Evolutionary conservation across 2,329 filamentous ascomycete species (phyloP).

Genomic region (Teratosphaeriaceae sp.): DNA sequence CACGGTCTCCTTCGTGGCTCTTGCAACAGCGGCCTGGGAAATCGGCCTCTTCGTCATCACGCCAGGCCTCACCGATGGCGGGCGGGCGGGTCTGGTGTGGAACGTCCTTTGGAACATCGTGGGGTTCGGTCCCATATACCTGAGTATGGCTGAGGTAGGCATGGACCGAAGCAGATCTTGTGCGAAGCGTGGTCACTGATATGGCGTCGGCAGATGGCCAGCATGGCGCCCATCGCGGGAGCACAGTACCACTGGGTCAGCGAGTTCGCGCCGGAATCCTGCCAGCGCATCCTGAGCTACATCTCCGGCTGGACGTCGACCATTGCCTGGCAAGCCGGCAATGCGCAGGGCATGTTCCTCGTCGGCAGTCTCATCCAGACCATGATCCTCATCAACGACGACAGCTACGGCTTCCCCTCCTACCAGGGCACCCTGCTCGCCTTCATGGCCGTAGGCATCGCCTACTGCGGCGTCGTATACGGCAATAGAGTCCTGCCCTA

Average conservation of each 20-base stretch:
- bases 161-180: background rate
- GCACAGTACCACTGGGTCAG: conserved; percentile 12
- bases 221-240: conserved; percentile 10
- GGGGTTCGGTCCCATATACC: conserved; percentile 13
- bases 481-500: conserved; percentile 26
- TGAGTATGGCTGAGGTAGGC: conserved; percentile 19
- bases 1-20: conserved; percentile 13
- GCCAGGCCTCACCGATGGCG: conserved; percentile 13
- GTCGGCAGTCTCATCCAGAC: conserved; percentile 1
- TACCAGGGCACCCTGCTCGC: conserved; percentile 46
- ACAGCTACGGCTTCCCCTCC: conserved; percentile 1
- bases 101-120: conserved; percentile 15
- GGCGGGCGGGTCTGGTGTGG: conserved; percentile 17
- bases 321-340: conserved; percentile 4
- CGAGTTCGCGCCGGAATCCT: conserved; percentile 21
- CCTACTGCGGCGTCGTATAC: conserved; percentile 36
- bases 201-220: background rate
- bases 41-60: background rate
- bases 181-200: background rate
- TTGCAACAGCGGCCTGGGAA: conserved; percentile 3
- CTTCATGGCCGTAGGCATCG: conserved; percentile 37
- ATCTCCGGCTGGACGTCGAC: conserved; percentile 12
- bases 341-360: conserved; percentile 1
- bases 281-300: conserved; percentile 24
- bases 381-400: conserved; percentile 4